A percentile compares a stretch with the other conserved stretches of the same genome.
Evolutionary conservation across 2,329 filamentous ascomycete species (phyloP).

Genomic region (Ophiosphaerella korrae): DNA sequence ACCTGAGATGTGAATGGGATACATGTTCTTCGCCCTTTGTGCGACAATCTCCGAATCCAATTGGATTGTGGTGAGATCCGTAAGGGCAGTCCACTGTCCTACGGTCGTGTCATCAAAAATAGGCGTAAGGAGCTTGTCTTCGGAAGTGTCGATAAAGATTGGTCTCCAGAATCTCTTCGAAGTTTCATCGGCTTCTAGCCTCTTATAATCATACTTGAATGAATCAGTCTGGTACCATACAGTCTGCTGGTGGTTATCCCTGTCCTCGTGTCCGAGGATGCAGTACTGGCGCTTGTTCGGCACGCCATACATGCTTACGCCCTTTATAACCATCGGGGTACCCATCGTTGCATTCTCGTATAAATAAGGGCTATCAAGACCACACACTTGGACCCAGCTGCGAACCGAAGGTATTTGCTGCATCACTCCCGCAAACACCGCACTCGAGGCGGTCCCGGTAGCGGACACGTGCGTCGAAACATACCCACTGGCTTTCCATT

Average conservation of each 20-base stretch:
- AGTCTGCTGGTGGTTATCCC: slow-evolving; percentile 16
- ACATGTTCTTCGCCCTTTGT: slow-evolving; percentile 13
- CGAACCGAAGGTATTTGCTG: slow-evolving; percentile 10
- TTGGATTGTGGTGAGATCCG: slow-evolving; percentile 16
- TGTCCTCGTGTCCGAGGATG: slow-evolving; percentile 24
- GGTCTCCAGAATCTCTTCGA: slow-evolving; percentile 31
- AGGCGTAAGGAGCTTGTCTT: slow-evolving; percentile 18
- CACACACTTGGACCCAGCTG: slow-evolving; percentile 18
- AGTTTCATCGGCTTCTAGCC: slow-evolving; percentile 11
- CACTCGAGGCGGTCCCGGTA: slow-evolving; percentile 20
- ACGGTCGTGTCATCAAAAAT: slow-evolving; percentile 29
- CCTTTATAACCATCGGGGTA: slow-evolving; percentile 15
- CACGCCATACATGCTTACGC: slow-evolving; percentile 22
- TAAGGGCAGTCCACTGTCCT: slow-evolving; percentile 21
- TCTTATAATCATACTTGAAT: slow-evolving; percentile 9
- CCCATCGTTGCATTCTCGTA: not conserved
- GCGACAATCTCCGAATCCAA: slow-evolving; percentile 17
- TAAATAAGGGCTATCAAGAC: slow-evolving; percentile 9
- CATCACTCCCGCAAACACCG: slow-evolving; percentile 28
- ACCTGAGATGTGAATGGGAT: slow-evolving; percentile 20
- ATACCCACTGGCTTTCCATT: slow-evolving; percentile 19
- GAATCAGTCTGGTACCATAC: slow-evolving; percentile 17
- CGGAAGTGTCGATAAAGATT: slow-evolving; percentile 17
- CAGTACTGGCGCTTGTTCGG: slow-evolving; percentile 21
- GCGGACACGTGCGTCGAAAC: slow-evolving; percentile 29